Evolutionary conservation across 805 yeast species (phyloP), one percentile per base, ranked within the genome.

Genomic region (Candida sphagnicola): DNA sequence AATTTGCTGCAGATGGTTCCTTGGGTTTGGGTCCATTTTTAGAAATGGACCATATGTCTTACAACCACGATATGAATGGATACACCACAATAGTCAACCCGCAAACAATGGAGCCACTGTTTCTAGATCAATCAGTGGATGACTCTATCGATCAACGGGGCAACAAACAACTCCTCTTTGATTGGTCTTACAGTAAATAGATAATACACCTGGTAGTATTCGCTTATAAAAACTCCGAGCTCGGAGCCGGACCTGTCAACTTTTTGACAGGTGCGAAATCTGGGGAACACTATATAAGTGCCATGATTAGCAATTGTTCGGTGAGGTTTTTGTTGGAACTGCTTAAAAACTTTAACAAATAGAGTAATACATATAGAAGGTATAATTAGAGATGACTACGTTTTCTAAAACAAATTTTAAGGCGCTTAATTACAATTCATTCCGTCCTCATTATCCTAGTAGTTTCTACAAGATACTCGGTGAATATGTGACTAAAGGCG

Each of bases 1-100:
- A 82, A 41, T 83, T 81, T 56, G 85, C 83, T n/a, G 87, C 87
- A 2, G 93, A 85, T 61, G 91, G 88, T 1, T 85, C 91, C 0
- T 61, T 84, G 29, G 91, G 91, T 1, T 61, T 85, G 39, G 88
- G 85, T 2, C 84, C 84, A 8, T 72, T 83, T 49, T 59, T 84
- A 40, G 83, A 77, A 38, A 65, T 71, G 51, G 71, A 64, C 35
- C 37, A 39, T 18, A 8, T 17, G 11, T n/a, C n/a, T n/a, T n/a
- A n/a, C n/a, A n/a, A n/a, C n/a, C n/a, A n/a, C n/a, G n/a, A n/a
- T n/a, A n/a, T n/a, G n/a, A n/a, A n/a, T n/a, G n/a, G n/a, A n/a
- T n/a, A n/a, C n/a, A n/a, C n/a, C n/a, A n/a, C n/a, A n/a, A n/a
- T n/a, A n/a, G n/a, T n/a, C n/a, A n/a, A n/a, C n/a, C n/a, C n/a